These are phyloP conservation scores for Gnomoniopsis sp. DNA, from an alignment of 2,329 filamentous ascomycete species.

Conservation along the genomic window DNA sequence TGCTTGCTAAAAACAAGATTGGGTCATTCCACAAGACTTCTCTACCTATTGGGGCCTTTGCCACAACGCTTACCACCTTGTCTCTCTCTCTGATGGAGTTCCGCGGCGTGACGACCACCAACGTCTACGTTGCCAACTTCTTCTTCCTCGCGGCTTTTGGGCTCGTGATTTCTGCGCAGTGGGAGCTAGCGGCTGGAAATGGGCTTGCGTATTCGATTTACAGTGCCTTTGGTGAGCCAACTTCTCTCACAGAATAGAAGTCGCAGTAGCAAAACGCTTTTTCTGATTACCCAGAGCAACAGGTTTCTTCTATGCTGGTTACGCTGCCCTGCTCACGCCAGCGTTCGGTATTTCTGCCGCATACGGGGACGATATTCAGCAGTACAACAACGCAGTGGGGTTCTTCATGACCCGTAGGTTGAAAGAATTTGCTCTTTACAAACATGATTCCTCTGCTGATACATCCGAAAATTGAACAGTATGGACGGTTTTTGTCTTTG, in stretches of 20 bases:
- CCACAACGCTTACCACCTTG: conserved; percentile 51
- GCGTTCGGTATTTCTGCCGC: conserved; percentile 23
- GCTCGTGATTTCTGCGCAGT: conserved; percentile 52
- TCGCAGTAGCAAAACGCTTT: too few relatives aligned
- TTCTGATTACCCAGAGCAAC: too few relatives aligned
- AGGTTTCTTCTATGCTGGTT: conserved; percentile 24
- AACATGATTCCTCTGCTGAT: background rate
- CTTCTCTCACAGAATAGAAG: too few relatives aligned
- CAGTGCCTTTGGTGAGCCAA: conserved; percentile 45
- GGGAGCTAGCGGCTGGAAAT: conserved; percentile 51
- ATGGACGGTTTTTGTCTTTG: conserved; percentile 23
- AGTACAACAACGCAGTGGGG: conserved; percentile 26
- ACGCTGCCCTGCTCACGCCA: conserved; percentile 23
- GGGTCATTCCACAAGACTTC: too few relatives aligned
- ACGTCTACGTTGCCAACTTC: conserved; percentile 52
- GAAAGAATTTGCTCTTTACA: background rate
- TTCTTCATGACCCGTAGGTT: conserved; percentile 24
- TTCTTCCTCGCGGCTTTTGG: conserved; percentile 49
- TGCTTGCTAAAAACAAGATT: too few relatives aligned
- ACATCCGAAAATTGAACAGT: conserved; percentile 11
- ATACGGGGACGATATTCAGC: conserved; percentile 22
- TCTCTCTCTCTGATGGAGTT: conserved; percentile 54
- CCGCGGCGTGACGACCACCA: conserved; percentile 46
- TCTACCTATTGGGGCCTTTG: conserved; percentile 35
- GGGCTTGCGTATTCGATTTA: conserved; percentile 51